A percentile compares a stretch with the other conserved stretches of the same genome.
These are phyloP conservation scores for cucumber (Cucumis sativus) DNA, from an alignment of 306 rosid genomes.

Conservation along the genomic window DNA sequence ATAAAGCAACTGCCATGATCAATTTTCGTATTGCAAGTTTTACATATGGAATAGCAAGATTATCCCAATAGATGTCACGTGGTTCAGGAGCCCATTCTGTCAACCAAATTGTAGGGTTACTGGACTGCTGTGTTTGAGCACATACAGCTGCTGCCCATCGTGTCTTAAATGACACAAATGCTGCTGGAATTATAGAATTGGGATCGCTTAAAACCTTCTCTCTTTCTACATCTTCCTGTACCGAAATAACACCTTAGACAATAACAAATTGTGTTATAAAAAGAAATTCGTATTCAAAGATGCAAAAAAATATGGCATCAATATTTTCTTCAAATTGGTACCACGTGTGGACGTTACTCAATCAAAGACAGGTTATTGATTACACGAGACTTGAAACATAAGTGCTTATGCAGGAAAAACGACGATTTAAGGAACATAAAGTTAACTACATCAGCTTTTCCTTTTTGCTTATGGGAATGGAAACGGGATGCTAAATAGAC, in stretches of 20 bases:
- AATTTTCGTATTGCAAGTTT: constrained; percentile 55
- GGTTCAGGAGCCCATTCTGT: constrained; percentile 99
- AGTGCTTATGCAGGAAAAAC: background rate
- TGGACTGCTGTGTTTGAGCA: constrained; percentile 86
- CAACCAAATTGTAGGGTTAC: constrained; percentile 74
- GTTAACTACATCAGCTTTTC: background rate
- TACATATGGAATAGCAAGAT: constrained; percentile 79
- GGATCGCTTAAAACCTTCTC: constrained; percentile 43
- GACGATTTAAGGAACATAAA: background rate
- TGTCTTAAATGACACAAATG: constrained; percentile 80
- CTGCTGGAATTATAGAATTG: constrained; percentile 62
- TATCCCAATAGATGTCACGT: constrained; percentile 69
- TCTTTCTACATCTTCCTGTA: constrained; percentile 78
- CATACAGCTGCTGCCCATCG: constrained; percentile 94
- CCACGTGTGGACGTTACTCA: background rate
- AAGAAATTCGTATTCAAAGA: background rate
- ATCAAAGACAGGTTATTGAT: background rate
- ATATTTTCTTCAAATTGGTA: background rate
- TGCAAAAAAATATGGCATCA: background rate
- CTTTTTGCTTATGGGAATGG: background rate
- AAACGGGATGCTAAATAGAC: background rate
- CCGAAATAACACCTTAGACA: constrained; percentile 13
- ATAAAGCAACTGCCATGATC: constrained; percentile 37
- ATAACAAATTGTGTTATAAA: background rate
- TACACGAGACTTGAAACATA: background rate